phyloP scores from a whole-genome alignment of 805 yeast species.

The Clavispora asparagi region DNA sequence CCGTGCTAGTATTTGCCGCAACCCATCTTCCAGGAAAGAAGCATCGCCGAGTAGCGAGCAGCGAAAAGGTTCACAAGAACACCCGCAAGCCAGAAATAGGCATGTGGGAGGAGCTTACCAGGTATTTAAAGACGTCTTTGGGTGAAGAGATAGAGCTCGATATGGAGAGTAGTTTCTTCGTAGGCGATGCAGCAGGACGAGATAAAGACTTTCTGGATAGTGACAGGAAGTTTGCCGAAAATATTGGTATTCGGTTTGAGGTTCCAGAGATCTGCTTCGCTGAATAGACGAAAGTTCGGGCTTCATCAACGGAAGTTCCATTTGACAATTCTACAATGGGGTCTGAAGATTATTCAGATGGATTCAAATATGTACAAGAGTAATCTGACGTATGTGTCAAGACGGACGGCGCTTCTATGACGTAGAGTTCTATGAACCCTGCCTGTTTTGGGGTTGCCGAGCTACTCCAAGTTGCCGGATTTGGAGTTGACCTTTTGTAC shows the following conservation, averaged over 20 bases:
- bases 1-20: constrained; percentile 54
- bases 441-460: neutral
- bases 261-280: constrained; percentile 69
- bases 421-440: no score
- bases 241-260: constrained; percentile 46
- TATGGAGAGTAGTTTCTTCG: constrained; percentile 48
- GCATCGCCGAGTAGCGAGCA: constrained; percentile 14
- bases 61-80: constrained; percentile 26
- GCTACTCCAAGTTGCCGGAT: neutral
- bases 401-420: no score
- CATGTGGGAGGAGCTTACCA: constrained; percentile 59
- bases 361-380: neutral
- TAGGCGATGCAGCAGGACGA: constrained; percentile 98
- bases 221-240: constrained; percentile 64
- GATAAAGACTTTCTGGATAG: constrained; percentile 71
- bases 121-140: constrained; percentile 27
- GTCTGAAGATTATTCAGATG: no score
- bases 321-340: neutral
- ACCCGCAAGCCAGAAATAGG: constrained; percentile 76
- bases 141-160: constrained; percentile 29
- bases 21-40: constrained; percentile 45
- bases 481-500: constrained; percentile 5
- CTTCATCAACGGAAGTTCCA: no score
- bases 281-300: neutral
- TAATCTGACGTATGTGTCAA: neutral